Percentiles rank a stretch among this genome's conserved stretches.
Conservation (phyloP, 805 yeast genomes). For the Ogataea populi-albae region DNA sequence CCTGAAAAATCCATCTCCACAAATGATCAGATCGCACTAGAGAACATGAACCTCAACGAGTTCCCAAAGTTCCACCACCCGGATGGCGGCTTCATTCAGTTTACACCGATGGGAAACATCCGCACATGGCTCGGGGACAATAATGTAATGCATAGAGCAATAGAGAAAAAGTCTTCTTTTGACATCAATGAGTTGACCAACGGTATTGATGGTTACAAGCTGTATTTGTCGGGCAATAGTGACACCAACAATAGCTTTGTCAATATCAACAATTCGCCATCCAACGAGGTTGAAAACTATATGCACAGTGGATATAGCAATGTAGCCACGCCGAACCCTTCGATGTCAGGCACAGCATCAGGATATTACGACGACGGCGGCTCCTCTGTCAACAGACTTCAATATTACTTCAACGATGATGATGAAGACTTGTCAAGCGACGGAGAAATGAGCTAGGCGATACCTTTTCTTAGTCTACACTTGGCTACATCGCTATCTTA, state of each 20-base stretch:
- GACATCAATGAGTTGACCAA: constrained; percentile 30
- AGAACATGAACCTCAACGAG: constrained; percentile 37
- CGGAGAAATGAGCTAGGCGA: constrained; percentile 15
- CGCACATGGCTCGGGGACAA: constrained; percentile 41
- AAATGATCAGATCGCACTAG: too few species aligned
- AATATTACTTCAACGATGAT: constrained; percentile 18
- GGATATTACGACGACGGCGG: constrained; percentile 23
- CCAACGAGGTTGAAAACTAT: constrained; percentile 33
- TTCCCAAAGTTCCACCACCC: constrained; percentile 61
- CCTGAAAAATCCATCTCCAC: constrained; percentile 17
- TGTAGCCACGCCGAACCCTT: constrained; percentile 10
- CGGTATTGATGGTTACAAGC: constrained; percentile 38
- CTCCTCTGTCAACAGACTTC: constrained; percentile 16
- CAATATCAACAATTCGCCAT: constrained; percentile 24
- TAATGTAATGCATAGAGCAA: constrained; percentile 44
- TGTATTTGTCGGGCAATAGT: constrained; percentile 27
- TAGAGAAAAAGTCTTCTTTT: constrained; percentile 43
- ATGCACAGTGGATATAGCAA: constrained; percentile 31
- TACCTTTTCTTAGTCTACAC: not conserved
- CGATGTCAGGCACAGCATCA: constrained; percentile 1
- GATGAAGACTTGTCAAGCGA: constrained; percentile 18
- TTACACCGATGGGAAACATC: constrained; percentile 63
- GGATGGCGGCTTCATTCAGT: constrained; percentile 58
- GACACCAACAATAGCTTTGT: constrained; percentile 5
- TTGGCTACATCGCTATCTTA: not conserved